Evolutionary conservation across 257 asterid species (phyloP).

Genomic region (Solanum virginianum): DNA sequence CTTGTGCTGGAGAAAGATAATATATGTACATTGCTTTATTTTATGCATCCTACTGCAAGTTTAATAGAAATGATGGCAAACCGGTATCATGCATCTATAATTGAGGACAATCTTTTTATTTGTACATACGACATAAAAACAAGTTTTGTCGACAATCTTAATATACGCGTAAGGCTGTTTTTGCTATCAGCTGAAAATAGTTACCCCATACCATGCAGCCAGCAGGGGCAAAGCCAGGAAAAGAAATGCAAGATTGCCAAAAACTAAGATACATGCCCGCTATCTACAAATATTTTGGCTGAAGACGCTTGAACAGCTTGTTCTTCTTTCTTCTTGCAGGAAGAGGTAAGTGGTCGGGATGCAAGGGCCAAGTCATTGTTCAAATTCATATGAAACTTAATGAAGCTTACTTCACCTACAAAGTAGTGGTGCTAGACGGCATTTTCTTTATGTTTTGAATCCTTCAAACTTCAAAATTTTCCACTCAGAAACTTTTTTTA

Average conservation of each 20-base stretch:
- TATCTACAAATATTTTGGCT: too few species aligned
- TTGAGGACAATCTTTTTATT: neutral
- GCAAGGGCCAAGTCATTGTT: neutral
- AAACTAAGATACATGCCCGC: neutral
- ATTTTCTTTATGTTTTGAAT: neutral
- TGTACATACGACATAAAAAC: neutral
- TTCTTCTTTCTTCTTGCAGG: neutral
- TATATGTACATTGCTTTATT: neutral
- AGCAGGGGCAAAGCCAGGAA: neutral
- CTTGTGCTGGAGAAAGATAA: neutral
- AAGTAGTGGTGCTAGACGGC: neutral
- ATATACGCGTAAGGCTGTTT: neutral
- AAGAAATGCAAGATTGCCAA: neutral
- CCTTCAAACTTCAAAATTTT: neutral
- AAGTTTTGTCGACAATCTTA: neutral
- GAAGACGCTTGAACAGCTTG: neutral
- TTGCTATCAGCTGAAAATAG: neutral
- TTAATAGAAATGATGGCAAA: neutral
- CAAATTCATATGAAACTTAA: neutral
- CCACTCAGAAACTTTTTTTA: too few species aligned
- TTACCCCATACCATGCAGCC: neutral
- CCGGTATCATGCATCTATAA: neutral
- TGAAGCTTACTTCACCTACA: neutral
- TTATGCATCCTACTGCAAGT: neutral
- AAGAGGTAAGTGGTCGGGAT: neutral